phyloP scores from a whole-genome alignment of 2,329 filamentous ascomycete species.

The Sporothrix brasiliensis region DNA sequence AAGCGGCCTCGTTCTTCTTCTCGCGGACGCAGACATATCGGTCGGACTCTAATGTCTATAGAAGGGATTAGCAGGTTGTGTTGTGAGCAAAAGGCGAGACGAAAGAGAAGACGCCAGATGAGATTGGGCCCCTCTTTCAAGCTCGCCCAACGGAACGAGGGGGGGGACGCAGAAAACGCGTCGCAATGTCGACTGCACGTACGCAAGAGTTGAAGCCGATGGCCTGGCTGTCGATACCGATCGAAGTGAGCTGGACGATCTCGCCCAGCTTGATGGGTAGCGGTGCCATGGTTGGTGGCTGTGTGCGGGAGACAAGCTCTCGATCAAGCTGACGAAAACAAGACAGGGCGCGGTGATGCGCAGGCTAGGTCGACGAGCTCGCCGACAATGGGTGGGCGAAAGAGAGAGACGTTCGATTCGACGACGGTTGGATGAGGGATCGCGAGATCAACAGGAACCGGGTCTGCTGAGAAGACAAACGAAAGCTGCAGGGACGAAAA shows the following conservation, averaged over 20 bases:
- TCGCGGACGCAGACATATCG: slow-evolving; percentile 95
- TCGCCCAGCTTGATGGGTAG: slow-evolving; percentile 49
- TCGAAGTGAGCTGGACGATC: slow-evolving; percentile 47
- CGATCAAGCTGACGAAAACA: slow-evolving; percentile 12
- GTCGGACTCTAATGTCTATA: slow-evolving; percentile 95
- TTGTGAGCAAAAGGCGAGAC: background rate
- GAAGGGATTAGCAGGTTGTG: slow-evolving; percentile 31
- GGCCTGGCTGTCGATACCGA: slow-evolving; percentile 45
- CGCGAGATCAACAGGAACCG: slow-evolving; percentile 19
- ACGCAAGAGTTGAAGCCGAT: slow-evolving; percentile 90
- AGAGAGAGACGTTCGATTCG: slow-evolving; percentile 7
- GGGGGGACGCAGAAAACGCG: slow-evolving; percentile 26
- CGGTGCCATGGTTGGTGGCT: slow-evolving; percentile 43
- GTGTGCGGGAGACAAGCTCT: slow-evolving; percentile 23
- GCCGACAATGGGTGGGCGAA: slow-evolving; percentile 8
- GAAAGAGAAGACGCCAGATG: background rate
- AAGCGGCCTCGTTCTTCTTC: slow-evolving; percentile 80
- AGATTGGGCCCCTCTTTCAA: background rate
- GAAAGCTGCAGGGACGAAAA: slow-evolving; percentile 20
- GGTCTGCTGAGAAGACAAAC: slow-evolving; percentile 3
- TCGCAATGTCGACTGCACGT: slow-evolving; percentile 47
- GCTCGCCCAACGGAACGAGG: background rate
- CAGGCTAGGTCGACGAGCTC: slow-evolving; percentile 7
- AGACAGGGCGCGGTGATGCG: slow-evolving; percentile 26
- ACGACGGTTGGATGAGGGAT: background rate